These are phyloP conservation scores for Epicoccum nigrum DNA, from an alignment of 2,329 filamentous ascomycete species.

Conservation along the genomic window DNA sequence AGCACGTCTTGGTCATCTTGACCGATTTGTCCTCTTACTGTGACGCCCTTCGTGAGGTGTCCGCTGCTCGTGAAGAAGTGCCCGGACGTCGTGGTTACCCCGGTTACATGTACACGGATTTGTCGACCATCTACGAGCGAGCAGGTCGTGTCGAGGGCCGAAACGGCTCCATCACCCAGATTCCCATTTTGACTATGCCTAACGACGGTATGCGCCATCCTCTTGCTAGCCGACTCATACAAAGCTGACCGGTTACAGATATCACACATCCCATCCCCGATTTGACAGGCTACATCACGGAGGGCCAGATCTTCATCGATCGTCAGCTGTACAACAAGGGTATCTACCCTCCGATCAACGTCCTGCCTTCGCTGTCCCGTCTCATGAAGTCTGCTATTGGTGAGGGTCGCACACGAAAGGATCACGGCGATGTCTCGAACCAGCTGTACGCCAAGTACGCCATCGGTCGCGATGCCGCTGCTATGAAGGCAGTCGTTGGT, in stretches of 20 bases:
- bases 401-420: slow-evolving; percentile 93
- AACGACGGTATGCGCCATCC: slow-evolving; percentile 73
- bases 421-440: slow-evolving; percentile 98
- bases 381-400: slow-evolving; percentile 99
- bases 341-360: slow-evolving; percentile 98
- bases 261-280: slow-evolving; percentile 99
- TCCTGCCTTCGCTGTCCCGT: slow-evolving; percentile 94
- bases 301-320: slow-evolving; percentile 98
- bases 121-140: slow-evolving; percentile 99
- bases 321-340: slow-evolving; percentile 93
- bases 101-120: slow-evolving; percentile 99
- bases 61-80: slow-evolving; percentile 96
- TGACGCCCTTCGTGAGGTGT: slow-evolving; percentile 97
- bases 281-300: slow-evolving; percentile 98
- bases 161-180: slow-evolving; percentile 98
- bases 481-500: slow-evolving; percentile 99
- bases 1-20: slow-evolving; percentile 98
- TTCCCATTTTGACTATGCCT: slow-evolving; percentile 98
- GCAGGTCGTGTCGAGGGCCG: slow-evolving; percentile 96
- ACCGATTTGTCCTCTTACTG: slow-evolving; percentile 98
- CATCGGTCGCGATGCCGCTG: slow-evolving; percentile 95
- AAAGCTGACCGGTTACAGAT: slow-evolving; percentile 59
- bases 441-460: slow-evolving; percentile 99
- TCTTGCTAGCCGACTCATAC: not conserved
- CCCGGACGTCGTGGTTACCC: slow-evolving; percentile 99